Evolutionary conservation across 345 rosid species (phyloP).

Genomic region (Litchi chinensis): DNA sequence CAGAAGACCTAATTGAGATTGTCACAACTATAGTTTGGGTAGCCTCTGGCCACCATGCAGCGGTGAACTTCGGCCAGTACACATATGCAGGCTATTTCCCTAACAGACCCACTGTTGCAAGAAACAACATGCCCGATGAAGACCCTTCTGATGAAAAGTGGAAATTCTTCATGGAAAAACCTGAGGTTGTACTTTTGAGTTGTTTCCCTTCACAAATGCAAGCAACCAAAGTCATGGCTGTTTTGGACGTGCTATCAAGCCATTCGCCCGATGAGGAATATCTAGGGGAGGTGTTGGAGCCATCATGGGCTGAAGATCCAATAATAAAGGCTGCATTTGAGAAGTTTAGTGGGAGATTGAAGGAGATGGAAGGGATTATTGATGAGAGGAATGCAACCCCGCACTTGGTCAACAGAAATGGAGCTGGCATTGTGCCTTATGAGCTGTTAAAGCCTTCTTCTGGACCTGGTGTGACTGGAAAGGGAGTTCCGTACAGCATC

Average conservation of each 20-base stretch:
- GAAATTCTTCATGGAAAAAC: conserved; percentile 39
- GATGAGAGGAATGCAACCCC: conserved; percentile 39
- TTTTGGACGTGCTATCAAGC: conserved; percentile 43
- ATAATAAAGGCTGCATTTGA: conserved; percentile 38
- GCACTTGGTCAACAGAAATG: conserved; percentile 38
- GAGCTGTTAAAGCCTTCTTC: conserved; percentile 49
- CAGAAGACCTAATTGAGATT: conserved; percentile 2
- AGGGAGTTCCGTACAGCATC: conserved; percentile 44
- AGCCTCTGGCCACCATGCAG: conserved; percentile 49
- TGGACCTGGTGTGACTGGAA: conserved; percentile 49
- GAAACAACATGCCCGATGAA: conserved; percentile 48
- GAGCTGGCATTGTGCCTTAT: conserved; percentile 48
- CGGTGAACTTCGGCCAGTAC: conserved; percentile 50
- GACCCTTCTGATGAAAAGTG: conserved; percentile 39
- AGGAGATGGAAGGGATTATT: conserved; percentile 38
- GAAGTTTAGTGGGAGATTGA: conserved; percentile 36
- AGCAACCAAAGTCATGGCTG: conserved; percentile 47
- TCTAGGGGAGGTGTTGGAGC: conserved; percentile 38
- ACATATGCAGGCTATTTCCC: conserved; percentile 44
- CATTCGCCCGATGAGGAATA: conserved; percentile 64
- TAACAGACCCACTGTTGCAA: conserved; percentile 41
- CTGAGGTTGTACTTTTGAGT: conserved; percentile 38
- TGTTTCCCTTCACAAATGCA: conserved; percentile 55
- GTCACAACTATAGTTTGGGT: conserved; percentile 43
- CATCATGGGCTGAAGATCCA: conserved; percentile 38